Base-by-base conservation (phyloP, 2,329 filamentous ascomycete genomes). In the Colletotrichum destructivum region DNA sequence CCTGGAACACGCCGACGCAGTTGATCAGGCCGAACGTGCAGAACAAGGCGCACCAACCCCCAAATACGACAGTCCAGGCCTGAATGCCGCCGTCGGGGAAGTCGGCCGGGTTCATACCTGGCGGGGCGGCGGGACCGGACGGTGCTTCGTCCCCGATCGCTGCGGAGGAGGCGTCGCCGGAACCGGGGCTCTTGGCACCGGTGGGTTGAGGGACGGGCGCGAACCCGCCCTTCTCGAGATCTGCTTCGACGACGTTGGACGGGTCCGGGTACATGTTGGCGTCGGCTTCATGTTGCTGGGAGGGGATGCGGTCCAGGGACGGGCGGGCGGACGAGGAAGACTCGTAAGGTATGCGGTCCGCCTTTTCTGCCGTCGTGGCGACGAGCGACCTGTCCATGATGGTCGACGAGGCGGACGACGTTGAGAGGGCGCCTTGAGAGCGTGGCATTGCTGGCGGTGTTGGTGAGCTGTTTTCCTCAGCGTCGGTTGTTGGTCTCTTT, bases 61-160 rank as follows among this genome's bases (percentile, higher is more conserved):
- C 85, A 26, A 84, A 77, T 4, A 92, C 88, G 2, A 87, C 86
- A 11, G 89, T 81, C 88, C 89, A 91, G 11, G 90, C 90, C 73
- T 87, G 80, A 3, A 77, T 55, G 2, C 89, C 89, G 51, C 89
- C 89, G 75, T 91, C 89, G 1, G 89, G 89, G 69, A 90, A 90
- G 73, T 88, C 86, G n/a, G 80, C 79, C 8, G 86, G 85, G 64
- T 82, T 83, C 72, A 82, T 66, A n/a, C 70, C 70, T 18, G 61
- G 70, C 23, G 70, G 49, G 3, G 56, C 44, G 61, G 40, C 61
- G 38, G 55, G 23, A 21, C 66, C 72, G 55, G 79, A 16, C 16
- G 69, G 42, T 15, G 35, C 47, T 40, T 16, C 35, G 6, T 52
- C 21, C 13, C 61, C 49, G 21, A 21, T 9, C 40, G 18, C 5